Evolutionary conservation across 139 green algal species (phyloP).

Genomic region (Tetradesmus lagerheimii): DNA sequence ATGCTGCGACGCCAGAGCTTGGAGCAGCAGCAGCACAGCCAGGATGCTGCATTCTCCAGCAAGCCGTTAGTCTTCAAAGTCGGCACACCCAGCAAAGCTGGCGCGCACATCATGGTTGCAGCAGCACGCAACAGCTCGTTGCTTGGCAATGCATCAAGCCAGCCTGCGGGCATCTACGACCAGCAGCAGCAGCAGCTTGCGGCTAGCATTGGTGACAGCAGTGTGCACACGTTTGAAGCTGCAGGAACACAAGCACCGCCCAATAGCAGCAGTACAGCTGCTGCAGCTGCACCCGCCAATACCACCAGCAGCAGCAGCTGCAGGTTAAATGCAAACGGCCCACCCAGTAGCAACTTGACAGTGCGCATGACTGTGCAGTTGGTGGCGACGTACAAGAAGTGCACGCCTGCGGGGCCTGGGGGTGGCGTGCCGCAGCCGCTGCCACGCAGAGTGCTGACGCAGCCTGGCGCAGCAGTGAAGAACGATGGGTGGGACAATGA

Average conservation of each 20-base stretch:
- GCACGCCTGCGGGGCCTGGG: not conserved
- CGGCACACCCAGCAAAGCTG: not conserved
- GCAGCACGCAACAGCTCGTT: not conserved
- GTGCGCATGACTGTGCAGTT: constrained; percentile 39
- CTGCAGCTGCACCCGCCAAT: not conserved
- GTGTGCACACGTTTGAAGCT: no score
- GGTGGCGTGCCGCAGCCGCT: not conserved
- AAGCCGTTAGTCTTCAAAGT: not conserved
- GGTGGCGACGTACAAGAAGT: constrained; percentile 40
- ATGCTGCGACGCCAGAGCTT: not conserved
- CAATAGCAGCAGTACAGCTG: not conserved
- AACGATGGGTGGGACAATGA: constrained; percentile 92
- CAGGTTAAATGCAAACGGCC: not conserved
- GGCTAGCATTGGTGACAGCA: not conserved
- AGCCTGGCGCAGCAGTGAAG: constrained; percentile 67
- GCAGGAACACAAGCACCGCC: not conserved
- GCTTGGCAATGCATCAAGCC: not conserved
- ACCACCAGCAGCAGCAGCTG: not conserved
- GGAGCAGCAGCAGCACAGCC: constrained; percentile 41
- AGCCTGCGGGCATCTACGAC: not conserved
- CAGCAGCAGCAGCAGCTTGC: not conserved
- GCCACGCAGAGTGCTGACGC: constrained; percentile 75
- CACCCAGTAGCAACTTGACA: constrained; percentile 46
- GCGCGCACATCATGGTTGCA: not conserved
- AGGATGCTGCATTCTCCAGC: not conserved